Percentiles rank a stretch among this genome's conserved stretches.
phyloP scores from a whole-genome alignment of 148 eudicot species.

The Cornus florida region DNA sequence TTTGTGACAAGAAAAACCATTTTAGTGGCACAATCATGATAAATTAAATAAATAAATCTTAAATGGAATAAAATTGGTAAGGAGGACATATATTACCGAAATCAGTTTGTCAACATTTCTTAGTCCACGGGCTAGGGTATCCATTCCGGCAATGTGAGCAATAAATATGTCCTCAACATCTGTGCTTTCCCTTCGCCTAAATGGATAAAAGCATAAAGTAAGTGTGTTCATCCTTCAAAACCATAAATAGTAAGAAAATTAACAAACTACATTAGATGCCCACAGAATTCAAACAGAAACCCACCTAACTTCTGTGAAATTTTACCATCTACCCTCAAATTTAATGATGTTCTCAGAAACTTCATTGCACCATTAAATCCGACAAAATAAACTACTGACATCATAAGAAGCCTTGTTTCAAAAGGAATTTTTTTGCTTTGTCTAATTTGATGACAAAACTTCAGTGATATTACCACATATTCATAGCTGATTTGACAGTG shows the following conservation, averaged over 20 bases:
- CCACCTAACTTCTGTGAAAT: no score
- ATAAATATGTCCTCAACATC: slow-evolving; percentile 98
- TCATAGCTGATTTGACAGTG: background rate
- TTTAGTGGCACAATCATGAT: background rate
- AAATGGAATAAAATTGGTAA: background rate
- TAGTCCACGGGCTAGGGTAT: slow-evolving; percentile 96
- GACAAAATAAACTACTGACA: background rate
- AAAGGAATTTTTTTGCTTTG: background rate
- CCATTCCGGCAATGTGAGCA: slow-evolving; percentile 96
- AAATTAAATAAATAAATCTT: background rate
- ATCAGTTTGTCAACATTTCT: slow-evolving; percentile 88
- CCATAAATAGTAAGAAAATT: background rate
- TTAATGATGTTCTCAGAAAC: background rate
- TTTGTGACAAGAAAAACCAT: slow-evolving; percentile 8
- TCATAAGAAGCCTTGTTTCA: background rate
- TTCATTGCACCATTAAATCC: background rate
- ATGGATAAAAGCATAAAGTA: slow-evolving; percentile 4
- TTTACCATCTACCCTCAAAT: no score
- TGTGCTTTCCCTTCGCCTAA: slow-evolving; percentile 97
- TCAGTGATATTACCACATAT: background rate
- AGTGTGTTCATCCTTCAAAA: background rate
- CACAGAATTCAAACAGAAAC: no score
- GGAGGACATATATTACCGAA: slow-evolving; percentile 46
- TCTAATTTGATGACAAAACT: background rate
- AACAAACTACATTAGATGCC: no score